These are phyloP conservation scores for Solanum ossicruentum DNA, from an alignment of 257 asterid genomes.

Conservation along the genomic window DNA sequence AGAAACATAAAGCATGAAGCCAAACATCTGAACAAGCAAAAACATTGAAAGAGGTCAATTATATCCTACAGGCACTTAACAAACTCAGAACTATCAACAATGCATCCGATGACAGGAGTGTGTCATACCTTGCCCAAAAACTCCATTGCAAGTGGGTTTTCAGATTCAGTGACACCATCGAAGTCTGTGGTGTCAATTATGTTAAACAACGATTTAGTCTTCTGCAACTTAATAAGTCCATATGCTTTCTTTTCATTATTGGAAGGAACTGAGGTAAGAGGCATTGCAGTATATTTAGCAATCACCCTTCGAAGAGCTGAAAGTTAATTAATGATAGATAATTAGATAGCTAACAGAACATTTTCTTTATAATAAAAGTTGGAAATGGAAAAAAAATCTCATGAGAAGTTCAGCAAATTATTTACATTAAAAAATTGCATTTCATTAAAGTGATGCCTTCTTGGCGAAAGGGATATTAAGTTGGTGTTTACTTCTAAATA, in stretches of 20 bases:
- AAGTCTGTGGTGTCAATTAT: slow-evolving; percentile 19
- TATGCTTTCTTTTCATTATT: slow-evolving; percentile 50
- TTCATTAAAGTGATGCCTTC: not conserved
- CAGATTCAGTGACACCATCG: slow-evolving; percentile 34
- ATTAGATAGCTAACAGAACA: not conserved
- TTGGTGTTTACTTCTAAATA: not conserved
- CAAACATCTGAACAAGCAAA: slow-evolving; percentile 64
- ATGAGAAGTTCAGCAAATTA: not conserved
- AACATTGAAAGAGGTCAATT: slow-evolving; percentile 2
- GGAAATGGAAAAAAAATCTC: not conserved
- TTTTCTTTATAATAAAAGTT: not conserved
- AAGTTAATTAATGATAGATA: slow-evolving; percentile 15
- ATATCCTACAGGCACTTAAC: not conserved
- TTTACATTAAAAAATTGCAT: not conserved
- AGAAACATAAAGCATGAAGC: slow-evolving; percentile 63
- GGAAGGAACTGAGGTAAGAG: slow-evolving; percentile 47
- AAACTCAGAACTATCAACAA: slow-evolving; percentile 5
- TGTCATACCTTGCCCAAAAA: slow-evolving; percentile 66
- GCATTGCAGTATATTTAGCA: slow-evolving; percentile 38
- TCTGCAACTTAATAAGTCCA: slow-evolving; percentile 53
- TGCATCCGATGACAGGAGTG: not conserved
- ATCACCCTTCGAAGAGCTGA: slow-evolving; percentile 80
- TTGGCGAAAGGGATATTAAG: not conserved
- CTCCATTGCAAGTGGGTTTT: slow-evolving; percentile 74
- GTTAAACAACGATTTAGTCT: slow-evolving; percentile 41